These are phyloP conservation scores for Sanguinoderma infundibulare DNA, from an alignment of 1,284 basidiomycete species.

Conservation along the genomic window DNA sequence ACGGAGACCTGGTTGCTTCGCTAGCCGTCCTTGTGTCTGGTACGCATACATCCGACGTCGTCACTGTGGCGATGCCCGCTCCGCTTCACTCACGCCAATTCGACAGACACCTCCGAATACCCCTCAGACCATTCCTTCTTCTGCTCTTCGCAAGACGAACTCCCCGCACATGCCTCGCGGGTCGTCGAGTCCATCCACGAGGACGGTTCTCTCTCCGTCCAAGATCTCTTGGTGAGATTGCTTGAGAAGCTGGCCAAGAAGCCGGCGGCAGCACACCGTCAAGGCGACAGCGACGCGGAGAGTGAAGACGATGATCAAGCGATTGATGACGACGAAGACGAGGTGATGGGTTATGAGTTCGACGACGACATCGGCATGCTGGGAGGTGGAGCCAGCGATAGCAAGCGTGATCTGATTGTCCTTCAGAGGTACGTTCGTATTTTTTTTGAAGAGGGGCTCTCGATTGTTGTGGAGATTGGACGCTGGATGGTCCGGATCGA, in stretches of 20 bases:
- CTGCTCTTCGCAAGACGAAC: conserved; percentile 51
- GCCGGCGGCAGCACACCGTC: conserved; percentile 1
- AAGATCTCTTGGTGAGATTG: conserved; percentile 40
- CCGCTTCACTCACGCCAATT: not conserved
- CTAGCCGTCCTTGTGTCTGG: conserved; percentile 59
- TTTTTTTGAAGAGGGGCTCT: too few species aligned
- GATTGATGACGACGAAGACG: conserved; percentile 38
- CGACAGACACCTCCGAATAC: conserved; percentile 64
- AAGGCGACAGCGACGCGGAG: conserved; percentile 21
- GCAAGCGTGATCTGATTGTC: conserved; percentile 14
- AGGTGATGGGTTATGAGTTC: conserved; percentile 35
- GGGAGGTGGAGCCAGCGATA: not conserved
- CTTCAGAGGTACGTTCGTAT: conserved; percentile 31
- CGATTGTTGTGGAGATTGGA: too few species aligned
- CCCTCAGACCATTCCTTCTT: conserved; percentile 59
- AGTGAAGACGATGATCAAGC: conserved; percentile 43
- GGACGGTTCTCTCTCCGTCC: conserved; percentile 46
- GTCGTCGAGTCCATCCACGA: conserved; percentile 50
- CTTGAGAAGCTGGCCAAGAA: conserved; percentile 26
- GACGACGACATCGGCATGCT: conserved; percentile 32
- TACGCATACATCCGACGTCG: too few species aligned
- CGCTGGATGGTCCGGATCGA: too few species aligned
- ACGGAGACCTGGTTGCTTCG: conserved; percentile 39
- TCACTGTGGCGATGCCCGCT: not conserved
- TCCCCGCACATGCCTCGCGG: conserved; percentile 41